Base-by-base conservation (phyloP, 768 basidiomycete genomes). In the Leccinum sublutescens region DNA sequence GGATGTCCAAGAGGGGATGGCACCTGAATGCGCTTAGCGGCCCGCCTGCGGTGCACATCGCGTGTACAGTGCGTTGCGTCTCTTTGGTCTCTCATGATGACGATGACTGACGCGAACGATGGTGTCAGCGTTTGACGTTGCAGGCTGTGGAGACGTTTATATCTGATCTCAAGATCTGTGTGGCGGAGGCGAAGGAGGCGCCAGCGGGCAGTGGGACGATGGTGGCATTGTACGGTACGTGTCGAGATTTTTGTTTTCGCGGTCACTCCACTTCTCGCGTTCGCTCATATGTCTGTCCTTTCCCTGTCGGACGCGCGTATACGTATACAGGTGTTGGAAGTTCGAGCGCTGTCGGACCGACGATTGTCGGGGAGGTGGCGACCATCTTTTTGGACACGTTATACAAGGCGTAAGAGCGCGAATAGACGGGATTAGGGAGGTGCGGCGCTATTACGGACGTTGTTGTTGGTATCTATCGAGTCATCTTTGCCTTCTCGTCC, bases 31-130 rank as follows among this genome's bases (percentile, higher is more conserved):
- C 87, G 12, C 72, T 99, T 57, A 82, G 78, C 47, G 79, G 83
- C 10, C 93, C 95, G 1, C 78, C 89, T 11, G 94, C 88, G 9
- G 80, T 98, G 47, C 97, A 99, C 74, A 91, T 98, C 63, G 95
- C 95, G 36, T 90, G 89, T 75, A 99, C 96, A 66, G 93, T 96
- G 67, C 66, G 89, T 67, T 8, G 27, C 23, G 25, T 36, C 19
- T 6, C 5, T n/a, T 25, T n/a, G 6, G 4, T 29, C 4, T 14
- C 11, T n/a, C 4, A 31, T 33, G 25, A 5, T 9, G 17, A 19
- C 15, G 17, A 61, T 11, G 33, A 31, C n/a, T n/a, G 40, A 62
- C 43, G 12, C 17, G 21, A 45, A 19, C 2, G n/a, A 21, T 48
- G 21, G 3, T 48, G 47, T 48, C 50, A 95, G 93, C 83, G 86